Conservation (phyloP, 2,329 filamentous ascomycete genomes). For the Talaromyces amestolkiae region DNA sequence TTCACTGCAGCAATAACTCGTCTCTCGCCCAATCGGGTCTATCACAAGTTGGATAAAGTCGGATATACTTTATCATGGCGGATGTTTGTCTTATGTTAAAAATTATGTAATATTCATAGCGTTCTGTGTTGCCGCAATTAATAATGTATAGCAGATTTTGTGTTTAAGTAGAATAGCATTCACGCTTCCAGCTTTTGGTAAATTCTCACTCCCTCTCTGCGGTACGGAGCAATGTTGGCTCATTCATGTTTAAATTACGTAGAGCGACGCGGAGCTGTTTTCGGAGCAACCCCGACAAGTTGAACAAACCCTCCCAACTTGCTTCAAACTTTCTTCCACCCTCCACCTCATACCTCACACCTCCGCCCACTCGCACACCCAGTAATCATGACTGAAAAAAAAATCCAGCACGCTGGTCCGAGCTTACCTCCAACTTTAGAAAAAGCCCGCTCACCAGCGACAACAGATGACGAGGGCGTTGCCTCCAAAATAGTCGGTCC, state of each 20-base stretch:
- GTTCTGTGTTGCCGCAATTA: neutral
- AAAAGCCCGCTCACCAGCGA: neutral
- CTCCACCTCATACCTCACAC: neutral
- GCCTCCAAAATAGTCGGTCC: slow-evolving; percentile 50
- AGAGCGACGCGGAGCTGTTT: neutral
- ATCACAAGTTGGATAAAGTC: neutral
- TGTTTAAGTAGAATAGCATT: neutral
- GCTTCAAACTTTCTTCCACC: neutral
- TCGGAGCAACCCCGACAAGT: neutral
- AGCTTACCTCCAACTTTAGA: neutral
- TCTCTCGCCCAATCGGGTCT: neutral
- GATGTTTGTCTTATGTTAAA: neutral
- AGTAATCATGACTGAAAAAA: neutral
- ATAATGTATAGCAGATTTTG: neutral
- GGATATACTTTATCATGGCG: neutral
- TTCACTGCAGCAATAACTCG: neutral
- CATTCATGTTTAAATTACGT: neutral
- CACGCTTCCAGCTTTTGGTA: neutral
- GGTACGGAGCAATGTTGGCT: neutral
- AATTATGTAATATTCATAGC: neutral
- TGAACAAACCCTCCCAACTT: neutral
- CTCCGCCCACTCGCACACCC: neutral
- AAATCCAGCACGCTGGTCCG: neutral
- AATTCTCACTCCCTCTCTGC: neutral
- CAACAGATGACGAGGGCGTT: neutral